Conservation (phyloP, 192 early-diverging fungal genomes). For the Backusella parvicylindrica region DNA sequence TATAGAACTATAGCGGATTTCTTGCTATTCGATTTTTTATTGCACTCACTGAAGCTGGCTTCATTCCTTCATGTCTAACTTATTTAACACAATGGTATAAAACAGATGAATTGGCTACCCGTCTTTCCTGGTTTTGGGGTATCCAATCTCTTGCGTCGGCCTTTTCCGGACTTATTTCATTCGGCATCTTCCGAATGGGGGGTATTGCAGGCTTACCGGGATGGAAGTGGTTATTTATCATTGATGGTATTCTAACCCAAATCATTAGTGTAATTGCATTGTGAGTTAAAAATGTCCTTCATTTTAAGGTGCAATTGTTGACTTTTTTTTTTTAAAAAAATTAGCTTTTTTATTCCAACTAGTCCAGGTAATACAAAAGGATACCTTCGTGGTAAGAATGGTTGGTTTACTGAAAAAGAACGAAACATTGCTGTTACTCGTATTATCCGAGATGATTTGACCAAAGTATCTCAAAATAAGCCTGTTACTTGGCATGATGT, state of each 20-base stretch:
- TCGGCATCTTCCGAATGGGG: constrained; percentile 51
- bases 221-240: constrained; percentile 65
- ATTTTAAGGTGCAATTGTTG: not conserved
- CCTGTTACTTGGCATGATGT: constrained; percentile 6
- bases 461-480: constrained; percentile 38
- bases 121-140: constrained; percentile 52
- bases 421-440: constrained; percentile 55
- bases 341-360: constrained; percentile 49
- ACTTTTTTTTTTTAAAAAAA: not conserved
- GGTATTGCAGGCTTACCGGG: constrained; percentile 50
- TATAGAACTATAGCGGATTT: constrained; percentile 31
- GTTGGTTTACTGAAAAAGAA: constrained; percentile 50
- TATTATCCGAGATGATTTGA: constrained; percentile 54
- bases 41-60: constrained; percentile 47
- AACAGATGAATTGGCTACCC: constrained; percentile 43
- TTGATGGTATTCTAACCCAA: constrained; percentile 58
- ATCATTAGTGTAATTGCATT: constrained; percentile 46
- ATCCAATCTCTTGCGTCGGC: constrained; percentile 47
- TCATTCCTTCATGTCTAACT: constrained; percentile 23
- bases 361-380: constrained; percentile 35
- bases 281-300: not conserved
- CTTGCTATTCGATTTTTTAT: constrained; percentile 43
- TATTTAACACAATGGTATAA: constrained; percentile 54
- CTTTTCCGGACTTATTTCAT: constrained; percentile 54
- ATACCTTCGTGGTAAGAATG: constrained; percentile 28